phyloP scores from a whole-genome alignment of 2,329 filamentous ascomycete species.

The Fusarium setosum region DNA sequence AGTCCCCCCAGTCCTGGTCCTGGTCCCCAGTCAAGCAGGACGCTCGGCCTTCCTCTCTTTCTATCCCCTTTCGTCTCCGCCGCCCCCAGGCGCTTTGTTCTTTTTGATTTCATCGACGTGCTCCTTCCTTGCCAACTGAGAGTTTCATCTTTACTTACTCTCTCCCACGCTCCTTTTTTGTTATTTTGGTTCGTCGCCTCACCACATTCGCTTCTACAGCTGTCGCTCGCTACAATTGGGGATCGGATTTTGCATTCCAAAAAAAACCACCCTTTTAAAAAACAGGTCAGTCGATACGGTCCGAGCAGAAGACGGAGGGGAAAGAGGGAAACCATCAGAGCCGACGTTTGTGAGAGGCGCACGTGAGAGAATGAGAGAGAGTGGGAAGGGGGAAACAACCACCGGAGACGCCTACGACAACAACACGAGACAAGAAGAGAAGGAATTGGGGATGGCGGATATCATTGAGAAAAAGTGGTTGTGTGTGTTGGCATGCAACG shows the following conservation, averaged over 20 bases:
- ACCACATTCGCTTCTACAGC: constrained; percentile 46
- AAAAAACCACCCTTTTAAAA: constrained; percentile 11
- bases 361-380: constrained; percentile 12
- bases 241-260: constrained; percentile 36
- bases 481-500: neutral
- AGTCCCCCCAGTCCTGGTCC: constrained; percentile 21
- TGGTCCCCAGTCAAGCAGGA: constrained; percentile 38
- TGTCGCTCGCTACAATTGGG: constrained; percentile 40
- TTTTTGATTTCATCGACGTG: constrained; percentile 43
- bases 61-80: constrained; percentile 43
- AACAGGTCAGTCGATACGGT: constrained; percentile 37
- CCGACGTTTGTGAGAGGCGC: neutral
- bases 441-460: neutral
- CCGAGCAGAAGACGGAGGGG: neutral
- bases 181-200: constrained; percentile 36
- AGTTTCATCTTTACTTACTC: constrained; percentile 56
- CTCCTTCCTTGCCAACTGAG: constrained; percentile 63
- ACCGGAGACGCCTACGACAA: neutral
- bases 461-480: neutral
- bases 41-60: constrained; percentile 35
- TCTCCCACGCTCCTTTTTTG: constrained; percentile 67
- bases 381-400: neutral
- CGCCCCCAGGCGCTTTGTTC: constrained; percentile 40
- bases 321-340: neutral
- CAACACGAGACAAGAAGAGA: neutral